phyloP scores from a whole-genome alignment of 164 flowering plant genomes.

The Vitis amurensis region DNA sequence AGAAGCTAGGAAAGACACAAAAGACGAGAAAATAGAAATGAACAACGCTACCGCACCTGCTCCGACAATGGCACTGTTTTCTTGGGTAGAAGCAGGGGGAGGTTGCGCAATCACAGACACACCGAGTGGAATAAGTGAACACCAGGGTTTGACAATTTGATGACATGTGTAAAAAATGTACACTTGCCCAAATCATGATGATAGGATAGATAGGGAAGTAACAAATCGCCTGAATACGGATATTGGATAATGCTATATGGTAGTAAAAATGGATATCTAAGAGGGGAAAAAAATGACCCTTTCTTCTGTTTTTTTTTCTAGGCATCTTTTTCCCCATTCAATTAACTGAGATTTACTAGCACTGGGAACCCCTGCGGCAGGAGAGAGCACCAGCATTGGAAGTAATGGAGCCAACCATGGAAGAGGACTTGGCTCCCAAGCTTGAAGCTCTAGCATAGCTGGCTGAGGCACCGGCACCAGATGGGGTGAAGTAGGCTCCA shows the following conservation, averaged over 20 bases:
- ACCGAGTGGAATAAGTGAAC: slow-evolving; percentile 13
- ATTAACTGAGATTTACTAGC: slow-evolving; percentile 35
- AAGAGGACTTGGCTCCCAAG: slow-evolving; percentile 84
- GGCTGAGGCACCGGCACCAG: slow-evolving; percentile 86
- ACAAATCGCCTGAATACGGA: slow-evolving; percentile 1
- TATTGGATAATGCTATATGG: slow-evolving; percentile 2
- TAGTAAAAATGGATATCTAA: slow-evolving; percentile 1
- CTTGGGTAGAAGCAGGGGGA: slow-evolving; percentile 68
- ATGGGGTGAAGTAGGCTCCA: slow-evolving; percentile 92
- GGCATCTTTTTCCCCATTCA: not conserved
- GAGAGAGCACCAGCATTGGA: slow-evolving; percentile 73
- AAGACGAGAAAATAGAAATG: slow-evolving; percentile 8
- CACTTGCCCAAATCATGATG: slow-evolving; percentile 43
- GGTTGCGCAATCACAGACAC: slow-evolving; percentile 52
- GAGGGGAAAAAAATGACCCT: not conserved
- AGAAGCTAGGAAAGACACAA: not conserved
- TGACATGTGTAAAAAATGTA: slow-evolving; percentile 67
- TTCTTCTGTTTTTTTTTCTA: not conserved
- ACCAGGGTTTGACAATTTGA: slow-evolving; percentile 13
- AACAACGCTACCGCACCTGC: slow-evolving; percentile 68
- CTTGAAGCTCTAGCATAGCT: slow-evolving; percentile 95
- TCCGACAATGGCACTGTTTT: slow-evolving; percentile 26
- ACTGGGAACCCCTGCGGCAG: slow-evolving; percentile 65
- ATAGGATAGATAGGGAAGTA: slow-evolving; percentile 5
- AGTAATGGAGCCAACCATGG: slow-evolving; percentile 85